phyloP scores from a whole-genome alignment of 106 monocot species.

The Narthecium ossifragum region DNA sequence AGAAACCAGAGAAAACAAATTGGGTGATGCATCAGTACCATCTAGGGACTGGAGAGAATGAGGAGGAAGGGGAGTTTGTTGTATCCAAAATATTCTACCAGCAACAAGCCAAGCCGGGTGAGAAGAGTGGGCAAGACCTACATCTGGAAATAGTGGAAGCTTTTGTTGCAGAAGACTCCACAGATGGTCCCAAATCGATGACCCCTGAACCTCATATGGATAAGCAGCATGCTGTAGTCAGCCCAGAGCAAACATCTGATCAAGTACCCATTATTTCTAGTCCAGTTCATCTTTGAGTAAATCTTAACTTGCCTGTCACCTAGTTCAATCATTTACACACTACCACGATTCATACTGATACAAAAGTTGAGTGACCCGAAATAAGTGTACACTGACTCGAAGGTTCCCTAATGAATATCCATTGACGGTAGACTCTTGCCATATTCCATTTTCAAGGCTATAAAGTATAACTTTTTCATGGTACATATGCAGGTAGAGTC shows the following conservation, averaged over 20 bases:
- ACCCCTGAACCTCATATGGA: constrained; percentile 30
- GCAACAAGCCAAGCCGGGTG: constrained; percentile 56
- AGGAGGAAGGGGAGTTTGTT: constrained; percentile 79
- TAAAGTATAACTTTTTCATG: no score
- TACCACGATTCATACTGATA: no score
- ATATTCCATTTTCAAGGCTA: no score
- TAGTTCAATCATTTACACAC: no score
- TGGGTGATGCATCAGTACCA: constrained; percentile 99
- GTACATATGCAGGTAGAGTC: constrained; percentile 20
- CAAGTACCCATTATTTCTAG: constrained; percentile 41
- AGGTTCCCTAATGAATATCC: no score
- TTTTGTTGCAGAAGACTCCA: constrained; percentile 4
- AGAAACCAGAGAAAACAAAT: constrained; percentile 79
- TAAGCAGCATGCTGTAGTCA: constrained; percentile 16
- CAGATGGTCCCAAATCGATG: constrained; percentile 1
- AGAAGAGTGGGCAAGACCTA: constrained; percentile 30
- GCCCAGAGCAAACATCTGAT: constrained; percentile 8
- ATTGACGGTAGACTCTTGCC: no score
- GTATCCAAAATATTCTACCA: constrained; percentile 96
- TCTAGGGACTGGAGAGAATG: constrained; percentile 79
- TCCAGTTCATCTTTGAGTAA: no score
- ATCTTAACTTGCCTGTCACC: no score
- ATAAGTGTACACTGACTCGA: no score
- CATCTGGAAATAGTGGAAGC: constrained; percentile 4
- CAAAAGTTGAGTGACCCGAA: no score